A percentile compares a stretch with the other conserved stretches of the same genome.
Conservation (phyloP, 192 early-diverging fungal species). For the Entophlyctis luteolus region DNA sequence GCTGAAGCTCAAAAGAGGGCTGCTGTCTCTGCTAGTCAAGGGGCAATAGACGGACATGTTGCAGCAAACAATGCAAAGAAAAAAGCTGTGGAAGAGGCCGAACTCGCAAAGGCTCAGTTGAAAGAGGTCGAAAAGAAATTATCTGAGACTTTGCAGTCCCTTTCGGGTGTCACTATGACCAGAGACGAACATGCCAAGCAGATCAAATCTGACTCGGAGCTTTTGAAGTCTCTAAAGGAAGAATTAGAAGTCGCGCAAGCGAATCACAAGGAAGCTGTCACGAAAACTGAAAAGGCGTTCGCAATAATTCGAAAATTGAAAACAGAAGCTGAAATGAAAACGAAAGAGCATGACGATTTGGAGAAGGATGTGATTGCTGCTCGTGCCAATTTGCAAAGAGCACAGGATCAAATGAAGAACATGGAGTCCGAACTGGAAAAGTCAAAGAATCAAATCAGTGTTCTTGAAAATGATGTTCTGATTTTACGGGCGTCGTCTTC, state of each 20-base stretch:
- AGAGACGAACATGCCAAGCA: not conserved
- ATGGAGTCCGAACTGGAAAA: not conserved
- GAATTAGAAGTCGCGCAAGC: not conserved
- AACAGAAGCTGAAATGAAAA: conserved; percentile 6
- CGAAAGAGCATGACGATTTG: not conserved
- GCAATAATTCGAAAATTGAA: conserved; percentile 22
- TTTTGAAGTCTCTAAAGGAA: not conserved
- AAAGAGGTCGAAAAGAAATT: conserved; percentile 2
- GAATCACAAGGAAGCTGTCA: conserved; percentile 1
- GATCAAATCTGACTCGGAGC: not conserved
- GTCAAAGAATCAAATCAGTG: not conserved
- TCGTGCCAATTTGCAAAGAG: not conserved
- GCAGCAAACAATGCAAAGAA: not conserved
- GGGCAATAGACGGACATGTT: not conserved
- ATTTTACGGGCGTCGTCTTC: no score
- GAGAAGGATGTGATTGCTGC: not conserved
- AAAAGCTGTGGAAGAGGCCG: conserved; percentile 5
- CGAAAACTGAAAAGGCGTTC: conserved; percentile 16
- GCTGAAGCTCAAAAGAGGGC: not conserved
- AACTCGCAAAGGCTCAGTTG: not conserved
- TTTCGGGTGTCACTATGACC: not conserved
- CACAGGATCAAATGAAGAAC: not conserved
- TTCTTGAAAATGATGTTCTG: no score
- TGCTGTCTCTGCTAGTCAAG: not conserved
- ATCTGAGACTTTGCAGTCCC: not conserved